These are phyloP conservation scores for Trichoderma endophyticum DNA, from an alignment of 2,329 filamentous ascomycete genomes.

Conservation along the genomic window DNA sequence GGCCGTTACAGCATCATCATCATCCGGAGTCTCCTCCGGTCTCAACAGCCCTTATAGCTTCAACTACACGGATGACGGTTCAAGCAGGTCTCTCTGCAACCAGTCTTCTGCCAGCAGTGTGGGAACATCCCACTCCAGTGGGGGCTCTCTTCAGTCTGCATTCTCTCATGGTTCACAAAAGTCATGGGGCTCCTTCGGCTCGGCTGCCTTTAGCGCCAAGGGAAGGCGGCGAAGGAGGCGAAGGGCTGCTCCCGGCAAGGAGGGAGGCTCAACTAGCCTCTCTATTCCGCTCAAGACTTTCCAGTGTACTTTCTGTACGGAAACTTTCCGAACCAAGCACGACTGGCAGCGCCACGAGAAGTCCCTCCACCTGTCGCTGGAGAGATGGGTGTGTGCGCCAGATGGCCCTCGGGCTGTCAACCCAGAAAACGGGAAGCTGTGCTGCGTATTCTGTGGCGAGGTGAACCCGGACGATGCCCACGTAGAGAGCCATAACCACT, in stretches of 20 bases:
- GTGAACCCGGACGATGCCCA: constrained; percentile 42
- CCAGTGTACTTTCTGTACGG: constrained; percentile 67
- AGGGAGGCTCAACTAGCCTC: constrained; percentile 33
- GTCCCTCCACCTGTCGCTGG: constrained; percentile 61
- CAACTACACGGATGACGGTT: constrained; percentile 60
- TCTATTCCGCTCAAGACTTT: constrained; percentile 52
- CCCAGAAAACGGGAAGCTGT: constrained; percentile 54
- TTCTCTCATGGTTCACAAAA: constrained; percentile 58
- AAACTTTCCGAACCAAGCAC: constrained; percentile 65
- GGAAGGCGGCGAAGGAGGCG: constrained; percentile 49
- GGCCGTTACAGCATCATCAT: constrained; percentile 53
- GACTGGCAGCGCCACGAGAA: constrained; percentile 72
- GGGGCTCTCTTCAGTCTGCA: constrained; percentile 55
- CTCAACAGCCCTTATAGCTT: constrained; percentile 56
- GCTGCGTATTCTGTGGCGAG: constrained; percentile 60
- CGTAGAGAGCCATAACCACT: constrained; percentile 40
- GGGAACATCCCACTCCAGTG: constrained; percentile 59
- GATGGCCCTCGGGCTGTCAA: constrained; percentile 55
- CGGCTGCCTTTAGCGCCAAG: constrained; percentile 41
- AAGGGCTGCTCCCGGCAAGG: constrained; percentile 36
- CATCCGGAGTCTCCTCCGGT: constrained; percentile 48
- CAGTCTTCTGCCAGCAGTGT: constrained; percentile 59
- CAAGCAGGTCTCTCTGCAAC: constrained; percentile 54
- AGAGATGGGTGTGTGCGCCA: constrained; percentile 63
- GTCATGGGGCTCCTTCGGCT: constrained; percentile 52